phyloP scores from a whole-genome alignment of 768 basidiomycete genomes.

The Mrakia blollopis region DNA sequence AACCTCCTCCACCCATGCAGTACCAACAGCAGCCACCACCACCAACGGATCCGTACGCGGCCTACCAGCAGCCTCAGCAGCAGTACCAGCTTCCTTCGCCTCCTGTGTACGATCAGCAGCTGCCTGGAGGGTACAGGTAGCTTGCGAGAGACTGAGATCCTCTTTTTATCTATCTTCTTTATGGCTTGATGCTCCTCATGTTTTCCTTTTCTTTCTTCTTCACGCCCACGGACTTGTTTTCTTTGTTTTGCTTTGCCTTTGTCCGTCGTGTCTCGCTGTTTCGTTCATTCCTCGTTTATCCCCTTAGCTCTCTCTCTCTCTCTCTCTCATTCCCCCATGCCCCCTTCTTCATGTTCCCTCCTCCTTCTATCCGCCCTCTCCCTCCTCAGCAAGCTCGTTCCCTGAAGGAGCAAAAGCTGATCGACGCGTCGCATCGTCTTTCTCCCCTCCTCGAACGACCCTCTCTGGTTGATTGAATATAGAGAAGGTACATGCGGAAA shows the following conservation, averaged over 20 bases:
- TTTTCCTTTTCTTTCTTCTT: too few relatives aligned
- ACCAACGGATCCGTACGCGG: neutral
- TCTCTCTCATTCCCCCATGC: too few relatives aligned
- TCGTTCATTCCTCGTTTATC: too few relatives aligned
- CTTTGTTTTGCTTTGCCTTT: neutral
- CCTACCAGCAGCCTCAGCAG: slow-evolving; percentile 9
- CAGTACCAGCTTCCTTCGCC: slow-evolving; percentile 10
- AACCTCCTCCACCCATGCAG: slow-evolving; percentile 1
- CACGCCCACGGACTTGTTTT: too few relatives aligned
- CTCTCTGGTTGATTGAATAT: neutral
- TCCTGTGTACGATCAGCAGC: slow-evolving; percentile 1
- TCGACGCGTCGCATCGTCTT: too few relatives aligned
- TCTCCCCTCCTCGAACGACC: neutral
- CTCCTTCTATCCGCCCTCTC: neutral
- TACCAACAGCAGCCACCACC: too few relatives aligned
- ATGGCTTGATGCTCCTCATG: too few relatives aligned
- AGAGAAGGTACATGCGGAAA: too few relatives aligned
- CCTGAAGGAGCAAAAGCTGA: neutral
- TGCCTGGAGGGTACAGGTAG: neutral
- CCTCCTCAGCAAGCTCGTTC: neutral
- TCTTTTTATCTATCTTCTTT: too few relatives aligned
- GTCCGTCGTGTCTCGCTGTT: neutral
- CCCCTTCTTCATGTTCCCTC: too few relatives aligned
- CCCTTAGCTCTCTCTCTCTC: too few relatives aligned
- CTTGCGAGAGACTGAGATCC: too few relatives aligned